A percentile compares a stretch with the other conserved stretches of the same genome.
Evolutionary conservation across 371 early-diverging fungal species (phyloP).

Genomic region (Syncephalastrum contaminatum): DNA sequence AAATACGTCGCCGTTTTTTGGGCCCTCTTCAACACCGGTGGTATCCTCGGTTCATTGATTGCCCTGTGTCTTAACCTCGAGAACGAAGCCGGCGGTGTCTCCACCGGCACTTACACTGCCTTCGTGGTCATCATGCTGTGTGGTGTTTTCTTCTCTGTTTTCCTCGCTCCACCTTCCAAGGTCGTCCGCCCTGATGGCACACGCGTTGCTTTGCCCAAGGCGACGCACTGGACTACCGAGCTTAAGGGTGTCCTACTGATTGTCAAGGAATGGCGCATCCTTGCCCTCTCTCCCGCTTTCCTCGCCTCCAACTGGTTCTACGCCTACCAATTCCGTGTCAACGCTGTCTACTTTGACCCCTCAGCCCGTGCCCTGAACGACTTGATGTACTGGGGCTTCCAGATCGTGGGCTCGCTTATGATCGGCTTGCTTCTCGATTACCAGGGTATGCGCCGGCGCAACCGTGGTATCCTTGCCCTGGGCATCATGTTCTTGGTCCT

Average conservation of each 20-base stretch:
- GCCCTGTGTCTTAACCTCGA: conserved; percentile 61
- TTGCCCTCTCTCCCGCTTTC: conserved; percentile 62
- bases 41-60: conserved; percentile 69
- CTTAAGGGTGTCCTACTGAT: conserved; percentile 52
- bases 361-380: conserved; percentile 66
- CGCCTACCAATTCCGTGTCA: conserved; percentile 57
- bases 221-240: conserved; percentile 50
- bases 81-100: conserved; percentile 29
- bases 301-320: conserved; percentile 76
- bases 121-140: conserved; percentile 60
- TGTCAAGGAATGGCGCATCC: conserved; percentile 55
- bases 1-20: conserved; percentile 68
- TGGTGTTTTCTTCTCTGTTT: conserved; percentile 49
- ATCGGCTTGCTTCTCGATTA: conserved; percentile 58
- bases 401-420: conserved; percentile 57
- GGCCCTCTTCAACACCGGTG: conserved; percentile 76
- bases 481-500: conserved; percentile 41
- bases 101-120: conserved; percentile 56
- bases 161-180: conserved; percentile 52
- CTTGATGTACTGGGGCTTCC: conserved; percentile 65
- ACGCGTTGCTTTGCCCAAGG: conserved; percentile 45
- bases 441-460: conserved; percentile 35
- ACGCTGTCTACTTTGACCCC: conserved; percentile 49
- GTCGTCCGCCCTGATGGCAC: conserved; percentile 62
- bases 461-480: conserved; percentile 53